Percentiles rank a stretch among this genome's conserved stretches.
phyloP scores from a whole-genome alignment of 2,329 filamentous ascomycete genomes.

The Conoideocrella luteorostrata region DNA sequence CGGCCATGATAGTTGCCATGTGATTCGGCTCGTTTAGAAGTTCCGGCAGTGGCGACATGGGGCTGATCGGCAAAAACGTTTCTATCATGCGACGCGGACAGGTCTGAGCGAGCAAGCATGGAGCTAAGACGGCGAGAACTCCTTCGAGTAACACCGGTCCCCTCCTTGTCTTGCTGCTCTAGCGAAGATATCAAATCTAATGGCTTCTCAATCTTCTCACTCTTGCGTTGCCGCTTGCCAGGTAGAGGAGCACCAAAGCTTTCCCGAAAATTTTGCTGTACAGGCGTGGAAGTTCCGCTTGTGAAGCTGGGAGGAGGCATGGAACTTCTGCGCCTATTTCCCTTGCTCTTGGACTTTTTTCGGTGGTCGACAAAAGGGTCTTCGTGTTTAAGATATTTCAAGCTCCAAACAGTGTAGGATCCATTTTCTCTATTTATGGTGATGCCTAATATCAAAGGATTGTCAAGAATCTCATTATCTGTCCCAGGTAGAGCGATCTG shows the following conservation, averaged over 20 bases:
- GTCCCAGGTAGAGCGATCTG: constrained; percentile 50
- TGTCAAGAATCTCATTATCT: constrained; percentile 28
- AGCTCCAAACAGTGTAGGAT: constrained; percentile 78
- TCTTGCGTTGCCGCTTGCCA: constrained; percentile 47
- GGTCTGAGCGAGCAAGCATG: constrained; percentile 76
- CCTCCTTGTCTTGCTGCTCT: constrained; percentile 58
- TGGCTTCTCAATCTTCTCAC: constrained; percentile 43
- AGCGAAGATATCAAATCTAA: constrained; percentile 62
- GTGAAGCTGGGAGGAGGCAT: constrained; percentile 62
- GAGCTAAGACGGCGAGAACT: constrained; percentile 82
- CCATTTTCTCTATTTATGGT: constrained; percentile 73
- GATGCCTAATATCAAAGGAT: constrained; percentile 64
- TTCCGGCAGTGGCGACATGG: constrained; percentile 32
- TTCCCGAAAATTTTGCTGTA: constrained; percentile 65
- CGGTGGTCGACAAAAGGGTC: constrained; percentile 44
- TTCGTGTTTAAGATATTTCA: constrained; percentile 68
- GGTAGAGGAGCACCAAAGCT: constrained; percentile 61
- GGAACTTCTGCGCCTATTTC: constrained; percentile 51
- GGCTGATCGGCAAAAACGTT: constrained; percentile 68
- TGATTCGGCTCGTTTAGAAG: constrained; percentile 63
- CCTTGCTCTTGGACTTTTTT: constrained; percentile 39
- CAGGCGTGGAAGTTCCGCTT: constrained; percentile 72
- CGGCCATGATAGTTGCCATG: constrained; percentile 43
- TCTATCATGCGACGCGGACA: constrained; percentile 78
- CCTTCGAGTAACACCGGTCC: constrained; percentile 45